Percentiles rank a stretch among this genome's conserved stretches.
phyloP scores from a whole-genome alignment of 768 basidiomycete genomes.

The Termitomyces sp. region DNA sequence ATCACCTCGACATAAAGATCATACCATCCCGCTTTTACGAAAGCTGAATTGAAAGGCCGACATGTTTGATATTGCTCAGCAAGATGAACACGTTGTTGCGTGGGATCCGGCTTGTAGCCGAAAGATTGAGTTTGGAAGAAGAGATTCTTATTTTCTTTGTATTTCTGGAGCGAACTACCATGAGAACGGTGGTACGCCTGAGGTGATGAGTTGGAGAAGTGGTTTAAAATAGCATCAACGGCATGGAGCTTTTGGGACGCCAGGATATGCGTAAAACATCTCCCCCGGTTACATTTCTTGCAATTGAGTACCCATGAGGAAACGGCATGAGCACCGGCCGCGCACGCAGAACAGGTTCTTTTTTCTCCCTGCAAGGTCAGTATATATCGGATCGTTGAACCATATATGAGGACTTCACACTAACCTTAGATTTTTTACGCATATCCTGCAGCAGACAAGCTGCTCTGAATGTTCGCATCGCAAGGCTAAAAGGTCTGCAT shows the following conservation, averaged over 20 bases:
- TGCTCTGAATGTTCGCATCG: constrained; percentile 23
- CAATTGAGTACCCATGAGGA: constrained; percentile 28
- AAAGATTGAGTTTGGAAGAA: constrained; percentile 20
- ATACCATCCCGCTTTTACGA: constrained; percentile 61
- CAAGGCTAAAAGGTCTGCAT: not conserved
- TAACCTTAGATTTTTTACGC: constrained; percentile 13
- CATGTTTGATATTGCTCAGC: constrained; percentile 47
- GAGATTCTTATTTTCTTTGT: constrained; percentile 7
- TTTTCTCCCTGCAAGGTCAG: constrained; percentile 4
- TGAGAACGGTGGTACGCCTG: constrained; percentile 29
- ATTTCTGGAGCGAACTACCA: constrained; percentile 14
- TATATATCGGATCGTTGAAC: not conserved
- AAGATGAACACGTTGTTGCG: constrained; percentile 37
- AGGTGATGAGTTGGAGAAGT: constrained; percentile 21
- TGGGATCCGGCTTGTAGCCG: constrained; percentile 32
- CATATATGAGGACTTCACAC: not conserved
- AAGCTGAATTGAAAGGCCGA: constrained; percentile 37
- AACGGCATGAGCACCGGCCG: constrained; percentile 15
- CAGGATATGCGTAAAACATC: constrained; percentile 37
- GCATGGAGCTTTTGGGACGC: constrained; percentile 31
- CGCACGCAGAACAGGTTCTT: constrained; percentile 10
- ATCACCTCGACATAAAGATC: constrained; percentile 30
- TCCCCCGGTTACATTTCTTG: constrained; percentile 34
- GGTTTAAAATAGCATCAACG: constrained; percentile 30
- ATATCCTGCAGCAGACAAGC: constrained; percentile 24